A percentile compares a stretch with the other conserved stretches of the same genome.
Conservation (phyloP, 2,329 filamentous ascomycete species). For the Aspergillus arachidicola region DNA sequence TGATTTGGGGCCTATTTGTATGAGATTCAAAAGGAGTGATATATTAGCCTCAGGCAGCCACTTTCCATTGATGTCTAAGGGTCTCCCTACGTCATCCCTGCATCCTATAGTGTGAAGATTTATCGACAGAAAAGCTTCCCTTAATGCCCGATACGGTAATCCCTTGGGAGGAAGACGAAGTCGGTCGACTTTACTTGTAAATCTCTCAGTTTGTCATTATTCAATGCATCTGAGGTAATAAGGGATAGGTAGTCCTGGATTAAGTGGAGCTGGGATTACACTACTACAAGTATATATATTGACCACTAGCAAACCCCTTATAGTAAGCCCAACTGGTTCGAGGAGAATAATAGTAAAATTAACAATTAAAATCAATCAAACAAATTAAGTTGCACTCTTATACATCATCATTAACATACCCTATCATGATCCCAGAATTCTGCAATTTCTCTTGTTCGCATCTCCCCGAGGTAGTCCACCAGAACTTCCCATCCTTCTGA, state of each 20-base stretch:
- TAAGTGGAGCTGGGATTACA: neutral
- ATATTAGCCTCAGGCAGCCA: neutral
- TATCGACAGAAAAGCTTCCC: neutral
- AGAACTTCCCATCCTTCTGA: conserved; percentile 27
- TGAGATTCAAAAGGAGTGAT: neutral
- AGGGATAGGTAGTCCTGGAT: neutral
- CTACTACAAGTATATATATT: neutral
- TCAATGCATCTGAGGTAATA: neutral
- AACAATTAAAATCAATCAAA: neutral
- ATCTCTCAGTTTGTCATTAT: neutral
- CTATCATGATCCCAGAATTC: conserved; percentile 42
- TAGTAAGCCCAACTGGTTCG: too few species aligned
- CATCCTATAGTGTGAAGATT: neutral
- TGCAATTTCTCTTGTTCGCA: conserved; percentile 32
- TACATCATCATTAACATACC: conserved; percentile 23
- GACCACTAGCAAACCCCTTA: neutral
- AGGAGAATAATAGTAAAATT: too few species aligned
- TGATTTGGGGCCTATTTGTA: neutral
- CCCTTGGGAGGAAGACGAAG: neutral
- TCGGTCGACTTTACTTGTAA: neutral
- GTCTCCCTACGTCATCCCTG: neutral
- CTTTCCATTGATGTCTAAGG: neutral
- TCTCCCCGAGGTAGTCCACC: conserved; percentile 35
- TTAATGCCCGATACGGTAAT: neutral
- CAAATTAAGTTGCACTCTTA: neutral